Evolutionary conservation across 768 basidiomycete genomes (phyloP).

Genomic region (Boletus rubropictus): DNA sequence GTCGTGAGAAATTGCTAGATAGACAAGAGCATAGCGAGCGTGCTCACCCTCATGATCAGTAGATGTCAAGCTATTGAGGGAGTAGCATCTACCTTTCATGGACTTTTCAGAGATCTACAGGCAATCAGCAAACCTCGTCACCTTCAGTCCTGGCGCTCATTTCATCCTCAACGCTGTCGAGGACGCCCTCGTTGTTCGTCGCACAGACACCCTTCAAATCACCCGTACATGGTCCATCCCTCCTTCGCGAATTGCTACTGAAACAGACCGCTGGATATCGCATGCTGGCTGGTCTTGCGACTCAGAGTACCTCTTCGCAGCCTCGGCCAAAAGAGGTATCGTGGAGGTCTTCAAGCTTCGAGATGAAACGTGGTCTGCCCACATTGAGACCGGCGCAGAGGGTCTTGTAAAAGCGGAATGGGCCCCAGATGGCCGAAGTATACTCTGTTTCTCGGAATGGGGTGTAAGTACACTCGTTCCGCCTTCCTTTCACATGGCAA

Average conservation of each 20-base stretch:
- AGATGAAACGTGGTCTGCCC: constrained; percentile 73
- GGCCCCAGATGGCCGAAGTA: constrained; percentile 77
- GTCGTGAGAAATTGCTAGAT: too few species aligned
- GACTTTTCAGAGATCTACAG: constrained; percentile 86
- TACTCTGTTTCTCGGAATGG: constrained; percentile 91
- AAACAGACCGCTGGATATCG: constrained; percentile 48
- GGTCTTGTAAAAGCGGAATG: constrained; percentile 84
- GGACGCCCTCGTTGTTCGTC: constrained; percentile 76
- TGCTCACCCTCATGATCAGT: too few species aligned
- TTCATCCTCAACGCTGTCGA: constrained; percentile 78
- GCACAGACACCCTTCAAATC: constrained; percentile 79
- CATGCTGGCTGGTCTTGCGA: constrained; percentile 84
- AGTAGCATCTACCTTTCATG: constrained; percentile 35
- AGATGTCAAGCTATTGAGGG: too few species aligned
- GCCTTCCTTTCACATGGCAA: constrained; percentile 1
- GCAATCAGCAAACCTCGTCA: constrained; percentile 62
- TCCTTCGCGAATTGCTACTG: constrained; percentile 37
- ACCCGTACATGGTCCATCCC: constrained; percentile 74
- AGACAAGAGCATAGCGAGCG: too few species aligned
- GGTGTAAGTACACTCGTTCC: constrained; percentile 56
- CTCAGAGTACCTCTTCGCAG: constrained; percentile 80
- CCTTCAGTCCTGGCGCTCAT: constrained; percentile 82
- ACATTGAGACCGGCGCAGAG: constrained; percentile 77
- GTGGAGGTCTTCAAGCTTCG: constrained; percentile 76
- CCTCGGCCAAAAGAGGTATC: constrained; percentile 62